Base-by-base conservation (phyloP, 2,329 filamentous ascomycete species). In the Metarhizium humberi region DNA sequence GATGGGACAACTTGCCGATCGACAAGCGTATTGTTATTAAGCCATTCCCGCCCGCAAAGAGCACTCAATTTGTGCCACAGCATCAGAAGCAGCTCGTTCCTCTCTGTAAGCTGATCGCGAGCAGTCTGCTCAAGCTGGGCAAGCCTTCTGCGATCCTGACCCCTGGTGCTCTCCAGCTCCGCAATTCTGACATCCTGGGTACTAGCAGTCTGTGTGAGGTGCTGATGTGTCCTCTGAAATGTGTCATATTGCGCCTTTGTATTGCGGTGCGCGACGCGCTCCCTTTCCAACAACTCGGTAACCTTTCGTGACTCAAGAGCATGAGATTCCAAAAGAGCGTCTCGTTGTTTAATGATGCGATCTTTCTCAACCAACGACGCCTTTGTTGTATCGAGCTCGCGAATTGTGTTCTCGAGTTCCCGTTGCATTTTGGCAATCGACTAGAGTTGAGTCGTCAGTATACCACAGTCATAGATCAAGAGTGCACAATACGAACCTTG, bases 21-120 rank as follows among this genome's bases (percentile, higher is more conserved):
- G 66, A 97, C 88, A 29, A 96, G 82, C 55, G 87, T 87, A 69
- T 97, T 92, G 64, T 87, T 85, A 68, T 96, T 88, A 4, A 88
- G 84, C 92, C 94, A 99, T 66, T 97, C 94, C 0, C 84, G 81
- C 11, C 94, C 94, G 64, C 94, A 97, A 47, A 97, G 79, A 0
- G 83, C 79, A 3, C 90, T 92, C 8, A 99, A 79, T 49, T 88
- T 82, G 59, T 92, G 92, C 94, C 94, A 99, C 5, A 97, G 75
- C n/a, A 84, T 80, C 25, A 96, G 81, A 18, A 97, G 79, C 53
- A 99, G 77, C 57, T 89, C 87, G 72, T 97, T 96, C 55, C 94
- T 86, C 72, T 97, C 94, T 47, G 80, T 81, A 43, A 97, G 79
- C 71, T 97, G 91, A 53, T 96, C 92, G 62, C 87, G 88, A 71